phyloP scores from a whole-genome alignment of 2,329 filamentous ascomycete genomes.

The Aspergillus jensenii region DNA sequence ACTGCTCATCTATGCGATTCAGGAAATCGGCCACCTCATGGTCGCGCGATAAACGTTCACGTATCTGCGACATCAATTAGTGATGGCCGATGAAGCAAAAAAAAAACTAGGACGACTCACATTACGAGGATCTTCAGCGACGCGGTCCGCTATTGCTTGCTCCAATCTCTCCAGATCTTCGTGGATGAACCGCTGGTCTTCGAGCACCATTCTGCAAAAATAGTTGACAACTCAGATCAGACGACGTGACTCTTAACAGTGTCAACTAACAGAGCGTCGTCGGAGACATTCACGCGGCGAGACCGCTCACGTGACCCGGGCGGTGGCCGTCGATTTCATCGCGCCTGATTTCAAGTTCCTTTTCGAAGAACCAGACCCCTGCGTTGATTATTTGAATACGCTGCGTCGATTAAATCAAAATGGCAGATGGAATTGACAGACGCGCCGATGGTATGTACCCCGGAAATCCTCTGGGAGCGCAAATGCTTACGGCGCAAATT shows the following conservation, averaged over 20 bases:
- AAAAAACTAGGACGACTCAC: conserved; percentile 51
- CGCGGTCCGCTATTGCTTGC: conserved; percentile 86
- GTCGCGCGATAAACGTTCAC: conserved; percentile 84
- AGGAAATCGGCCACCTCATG: conserved; percentile 89
- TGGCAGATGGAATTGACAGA: conserved; percentile 92
- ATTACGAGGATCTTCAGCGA: conserved; percentile 84
- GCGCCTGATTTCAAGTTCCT: conserved; percentile 12
- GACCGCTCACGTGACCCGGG: conserved; percentile 23
- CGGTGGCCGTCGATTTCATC: conserved; percentile 20
- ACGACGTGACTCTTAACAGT: not conserved
- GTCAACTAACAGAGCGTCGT: not conserved
- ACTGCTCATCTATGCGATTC: conserved; percentile 83
- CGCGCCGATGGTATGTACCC: conserved; percentile 67
- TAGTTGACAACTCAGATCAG: not conserved
- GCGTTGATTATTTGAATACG: conserved; percentile 9
- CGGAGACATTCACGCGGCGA: conserved; percentile 20
- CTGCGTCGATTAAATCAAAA: conserved; percentile 48
- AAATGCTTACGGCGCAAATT: conserved; percentile 28
- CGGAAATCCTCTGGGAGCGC: not conserved
- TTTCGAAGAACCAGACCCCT: conserved; percentile 11
- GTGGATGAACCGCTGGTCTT: conserved; percentile 90
- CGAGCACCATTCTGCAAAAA: conserved; percentile 66
- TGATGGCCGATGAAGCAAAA: conserved; percentile 3
- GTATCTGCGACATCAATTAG: conserved; percentile 61
- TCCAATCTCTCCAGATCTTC: conserved; percentile 97